phyloP scores from a whole-genome alignment of 768 basidiomycete genomes.

The Rhodocollybia butyracea region DNA sequence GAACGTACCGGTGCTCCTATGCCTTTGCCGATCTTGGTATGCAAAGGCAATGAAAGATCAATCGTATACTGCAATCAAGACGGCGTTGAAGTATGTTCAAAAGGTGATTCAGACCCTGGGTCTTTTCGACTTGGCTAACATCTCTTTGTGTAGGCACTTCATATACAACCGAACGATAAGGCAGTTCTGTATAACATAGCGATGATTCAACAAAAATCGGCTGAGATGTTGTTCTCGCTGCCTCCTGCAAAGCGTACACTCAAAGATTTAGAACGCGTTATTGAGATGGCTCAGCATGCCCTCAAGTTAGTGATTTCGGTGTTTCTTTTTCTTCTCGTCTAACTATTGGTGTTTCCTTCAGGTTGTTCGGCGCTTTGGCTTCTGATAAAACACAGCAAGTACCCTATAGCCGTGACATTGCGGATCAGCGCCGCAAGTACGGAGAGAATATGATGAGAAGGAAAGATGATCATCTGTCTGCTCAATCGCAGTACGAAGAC shows the following conservation, averaged over 20 bases:
- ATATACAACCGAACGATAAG: conserved; percentile 84
- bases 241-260: conserved; percentile 74
- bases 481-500: conserved; percentile 68
- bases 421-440: conserved; percentile 87
- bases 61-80: conserved; percentile 75
- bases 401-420: conserved; percentile 84
- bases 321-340: not conserved
- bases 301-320: conserved; percentile 59
- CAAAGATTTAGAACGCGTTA: conserved; percentile 72
- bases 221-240: conserved; percentile 81
- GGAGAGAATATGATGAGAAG: conserved; percentile 83
- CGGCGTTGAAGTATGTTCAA: conserved; percentile 82
- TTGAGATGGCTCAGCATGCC: conserved; percentile 80
- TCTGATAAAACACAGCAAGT: conserved; percentile 63
- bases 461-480: conserved; percentile 73
- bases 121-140: conserved; percentile 3
- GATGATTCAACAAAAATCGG: conserved; percentile 96
- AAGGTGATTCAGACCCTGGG: conserved; percentile 41
- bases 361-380: conserved; percentile 82
- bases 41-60: conserved; percentile 91
- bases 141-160: conserved; percentile 59
- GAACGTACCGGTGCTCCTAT: conserved; percentile 74
- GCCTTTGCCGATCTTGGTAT: conserved; percentile 91
- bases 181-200: conserved; percentile 93
- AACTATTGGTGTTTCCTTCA: conserved; percentile 26